Conservation (phyloP, 176 grass and related monocot species). For the Alloteropsis semialata region DNA sequence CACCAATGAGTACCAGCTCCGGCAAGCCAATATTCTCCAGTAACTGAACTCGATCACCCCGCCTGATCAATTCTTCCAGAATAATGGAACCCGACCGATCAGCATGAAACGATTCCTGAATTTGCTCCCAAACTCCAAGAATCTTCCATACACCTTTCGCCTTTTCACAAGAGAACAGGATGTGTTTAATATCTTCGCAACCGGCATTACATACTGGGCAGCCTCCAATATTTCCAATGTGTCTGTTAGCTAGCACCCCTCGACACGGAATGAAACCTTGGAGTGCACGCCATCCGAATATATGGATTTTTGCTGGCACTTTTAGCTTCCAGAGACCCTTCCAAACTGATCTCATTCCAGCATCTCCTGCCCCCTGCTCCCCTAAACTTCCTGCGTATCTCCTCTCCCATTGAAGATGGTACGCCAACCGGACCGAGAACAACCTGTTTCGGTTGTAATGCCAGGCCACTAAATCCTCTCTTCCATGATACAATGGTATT, state of each 20-base stretch:
- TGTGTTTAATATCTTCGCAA: background rate
- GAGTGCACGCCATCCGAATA: background rate
- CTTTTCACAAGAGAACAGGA: background rate
- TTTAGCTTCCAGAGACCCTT: accelerated
- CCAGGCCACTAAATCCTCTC: background rate
- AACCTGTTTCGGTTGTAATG: background rate
- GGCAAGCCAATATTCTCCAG: too few relatives aligned
- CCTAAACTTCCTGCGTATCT: background rate
- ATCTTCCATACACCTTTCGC: background rate
- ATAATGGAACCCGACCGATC: too few relatives aligned
- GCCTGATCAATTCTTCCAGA: too few relatives aligned
- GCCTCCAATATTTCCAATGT: background rate
- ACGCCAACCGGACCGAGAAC: accelerated
- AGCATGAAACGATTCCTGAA: too few relatives aligned
- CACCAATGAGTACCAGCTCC: too few relatives aligned
- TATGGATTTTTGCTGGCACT: background rate
- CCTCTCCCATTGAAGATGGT: background rate
- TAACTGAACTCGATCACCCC: too few relatives aligned
- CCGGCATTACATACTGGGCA: accelerated
- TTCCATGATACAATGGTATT: background rate
- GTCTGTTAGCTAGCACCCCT: background rate
- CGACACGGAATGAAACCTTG: background rate
- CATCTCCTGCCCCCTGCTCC: background rate
- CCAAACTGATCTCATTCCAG: background rate
- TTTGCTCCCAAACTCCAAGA: background rate